Base-by-base conservation (phyloP, 768 basidiomycete genomes). In the Boletus vermiculosoides region DNA sequence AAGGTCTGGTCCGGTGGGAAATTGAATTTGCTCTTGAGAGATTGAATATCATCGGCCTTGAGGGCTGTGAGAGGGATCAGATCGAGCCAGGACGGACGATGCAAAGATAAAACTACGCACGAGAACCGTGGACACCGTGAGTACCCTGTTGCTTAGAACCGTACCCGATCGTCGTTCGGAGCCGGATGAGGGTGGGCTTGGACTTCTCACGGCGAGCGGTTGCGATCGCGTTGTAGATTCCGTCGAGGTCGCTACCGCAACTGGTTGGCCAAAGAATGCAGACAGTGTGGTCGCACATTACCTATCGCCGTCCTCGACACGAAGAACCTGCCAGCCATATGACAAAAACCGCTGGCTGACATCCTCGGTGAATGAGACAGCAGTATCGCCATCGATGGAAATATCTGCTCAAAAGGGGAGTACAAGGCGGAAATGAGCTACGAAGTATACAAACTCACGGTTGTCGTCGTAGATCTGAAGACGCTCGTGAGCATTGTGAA, bases 381-480 rank as follows among this genome's bases (percentile, higher is more conserved):
- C 84, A 61, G 94, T 98, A 75, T 93, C 85, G 61, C 95, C 95
- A 70, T 98, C 95, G 66, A 98, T 97, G 61, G 95, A 92, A 73
- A 98, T 98, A 73, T 94, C 91, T 94, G 61, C 53, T 46, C 45
- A 31, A 49, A 49, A 34, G 18, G 45, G 45, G 57, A 36, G n/a
- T 48, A 46, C 25, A 63, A 56, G 60, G 57, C 36, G 11, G 12
- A 12, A 55, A 22, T 10, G 12, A 1, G n/a, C 56, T 16, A 33
- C 12, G 45, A 52, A 31, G 20, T 20, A 20, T 22, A 7, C 45
- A 57, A 54, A 76, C 88, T 67, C 73, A 93, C 91, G 90, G 77
- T 98, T 97, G 76, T 97, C 94, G 68, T 98, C 95, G 74, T 95
- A 97, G 68, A 97, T 80, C 90, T 91, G 50, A 9, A 44, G 45